phyloP scores from a whole-genome alignment of 108 stramenopile genomes.

The Cylindrotheca closterium region DNA sequence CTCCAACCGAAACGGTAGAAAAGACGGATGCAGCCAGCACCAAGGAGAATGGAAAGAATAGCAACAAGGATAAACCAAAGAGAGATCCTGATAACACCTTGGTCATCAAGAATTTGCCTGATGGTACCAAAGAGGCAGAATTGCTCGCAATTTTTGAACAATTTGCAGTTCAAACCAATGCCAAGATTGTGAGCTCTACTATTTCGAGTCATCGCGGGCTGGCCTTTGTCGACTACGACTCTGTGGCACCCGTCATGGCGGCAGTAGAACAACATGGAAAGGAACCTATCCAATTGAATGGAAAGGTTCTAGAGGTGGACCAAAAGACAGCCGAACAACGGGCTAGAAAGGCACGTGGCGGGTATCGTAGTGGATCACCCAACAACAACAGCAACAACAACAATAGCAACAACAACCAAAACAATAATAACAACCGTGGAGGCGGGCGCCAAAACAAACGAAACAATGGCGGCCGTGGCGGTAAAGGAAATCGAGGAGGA shows the following conservation, averaged over 20 bases:
- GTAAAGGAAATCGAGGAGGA: constrained; percentile 20
- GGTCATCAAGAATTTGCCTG: constrained; percentile 81
- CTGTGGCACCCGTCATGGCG: constrained; percentile 61
- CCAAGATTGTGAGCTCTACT: constrained; percentile 72
- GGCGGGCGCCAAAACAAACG: constrained; percentile 15
- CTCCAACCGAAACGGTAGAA: constrained; percentile 12
- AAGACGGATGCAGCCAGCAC: constrained; percentile 8
- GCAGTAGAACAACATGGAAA: constrained; percentile 47
- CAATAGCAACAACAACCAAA: too few relatives aligned
- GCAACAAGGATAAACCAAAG: constrained; percentile 19
- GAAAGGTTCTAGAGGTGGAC: constrained; percentile 40
- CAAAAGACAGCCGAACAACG: constrained; percentile 53
- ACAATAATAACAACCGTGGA: constrained; percentile 10
- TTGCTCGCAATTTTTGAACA: constrained; percentile 74
- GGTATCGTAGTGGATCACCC: constrained; percentile 11
- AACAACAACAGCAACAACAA: constrained; percentile 17
- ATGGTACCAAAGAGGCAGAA: constrained; percentile 68
- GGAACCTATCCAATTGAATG: constrained; percentile 43
- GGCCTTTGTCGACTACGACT: constrained; percentile 86
- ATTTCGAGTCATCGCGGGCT: constrained; percentile 63
- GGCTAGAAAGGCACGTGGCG: constrained; percentile 21
- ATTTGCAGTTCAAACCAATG: constrained; percentile 48
- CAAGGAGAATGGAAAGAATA: constrained; percentile 23
- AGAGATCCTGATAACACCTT: constrained; percentile 80
- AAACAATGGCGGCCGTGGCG: constrained; percentile 16